A percentile compares a stretch with the other conserved stretches of the same genome.
phyloP scores from a whole-genome alignment of 495 filamentous ascomycete genomes.

The Tetracladium marchalianum region DNA sequence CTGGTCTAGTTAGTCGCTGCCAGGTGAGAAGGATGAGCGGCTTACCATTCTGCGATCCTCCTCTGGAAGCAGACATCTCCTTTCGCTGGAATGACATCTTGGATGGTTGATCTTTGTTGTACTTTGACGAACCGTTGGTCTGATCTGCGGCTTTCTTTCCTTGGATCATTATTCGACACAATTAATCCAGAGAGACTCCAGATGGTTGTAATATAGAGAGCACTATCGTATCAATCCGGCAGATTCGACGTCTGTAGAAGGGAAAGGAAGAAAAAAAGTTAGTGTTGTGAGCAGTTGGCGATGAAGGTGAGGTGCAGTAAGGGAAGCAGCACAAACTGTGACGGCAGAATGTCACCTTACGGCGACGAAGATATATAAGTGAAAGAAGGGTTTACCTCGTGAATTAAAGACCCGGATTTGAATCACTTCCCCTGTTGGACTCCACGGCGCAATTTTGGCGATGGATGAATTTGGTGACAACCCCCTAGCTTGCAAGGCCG shows the following conservation, averaged over 20 bases:
- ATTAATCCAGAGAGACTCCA: neutral
- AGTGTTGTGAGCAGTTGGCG: too few relatives aligned
- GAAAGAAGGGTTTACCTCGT: constrained; percentile 7
- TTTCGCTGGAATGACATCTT: constrained; percentile 72
- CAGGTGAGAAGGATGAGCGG: neutral
- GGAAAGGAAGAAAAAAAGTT: neutral
- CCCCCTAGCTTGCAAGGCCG: constrained; percentile 2
- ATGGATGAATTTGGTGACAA: constrained; percentile 2
- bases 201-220: neutral
- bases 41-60: constrained; percentile 61
- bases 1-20: constrained; percentile 6
- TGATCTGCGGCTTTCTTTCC: constrained; percentile 17
- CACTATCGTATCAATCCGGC: constrained; percentile 23
- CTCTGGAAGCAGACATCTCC: constrained; percentile 59
- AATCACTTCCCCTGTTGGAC: too few relatives aligned
- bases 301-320: too few relatives aligned
- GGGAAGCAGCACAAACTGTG: too few relatives aligned
- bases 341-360: too few relatives aligned
- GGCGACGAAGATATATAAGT: neutral
- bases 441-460: too few relatives aligned
- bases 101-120: constrained; percentile 22
- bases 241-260: constrained; percentile 1
- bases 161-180: constrained; percentile 16
- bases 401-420: constrained; percentile 4
- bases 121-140: constrained; percentile 32